phyloP scores from a whole-genome alignment of 305 asterid species.

The Fraxinus dipetala region DNA sequence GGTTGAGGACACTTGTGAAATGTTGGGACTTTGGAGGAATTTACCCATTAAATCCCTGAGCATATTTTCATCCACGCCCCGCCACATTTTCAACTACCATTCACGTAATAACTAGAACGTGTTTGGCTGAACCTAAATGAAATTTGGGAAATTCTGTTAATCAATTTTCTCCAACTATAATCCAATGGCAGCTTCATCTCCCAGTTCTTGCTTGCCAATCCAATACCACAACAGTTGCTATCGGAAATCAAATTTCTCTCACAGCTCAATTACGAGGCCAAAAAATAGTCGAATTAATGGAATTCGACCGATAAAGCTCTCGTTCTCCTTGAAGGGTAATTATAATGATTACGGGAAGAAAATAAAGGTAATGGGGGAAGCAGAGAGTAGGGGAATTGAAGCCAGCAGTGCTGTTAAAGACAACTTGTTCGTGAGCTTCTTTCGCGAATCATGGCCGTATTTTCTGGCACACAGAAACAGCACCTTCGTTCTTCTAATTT shows the following conservation, averaged over 20 bases:
- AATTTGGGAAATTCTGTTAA: background rate
- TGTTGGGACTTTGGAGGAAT: background rate
- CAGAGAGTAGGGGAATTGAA: constrained; percentile 33
- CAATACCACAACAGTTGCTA: constrained; percentile 23
- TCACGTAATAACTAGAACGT: background rate
- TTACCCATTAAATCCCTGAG: background rate
- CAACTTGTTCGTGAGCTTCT: constrained; percentile 73
- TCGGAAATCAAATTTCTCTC: constrained; percentile 3
- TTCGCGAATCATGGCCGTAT: constrained; percentile 93
- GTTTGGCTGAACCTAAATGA: background rate
- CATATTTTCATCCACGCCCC: background rate
- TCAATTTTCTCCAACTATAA: background rate
- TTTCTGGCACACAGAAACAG: constrained; percentile 81
- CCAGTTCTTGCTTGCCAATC: constrained; percentile 31
- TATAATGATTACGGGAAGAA: constrained; percentile 19
- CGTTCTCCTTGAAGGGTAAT: background rate
- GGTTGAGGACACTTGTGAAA: background rate
- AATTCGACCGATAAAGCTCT: constrained; percentile 11
- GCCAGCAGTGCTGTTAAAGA: constrained; percentile 45
- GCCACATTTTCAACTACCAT: background rate
- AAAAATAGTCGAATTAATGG: constrained; percentile 17
- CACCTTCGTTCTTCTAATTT: constrained; percentile 67
- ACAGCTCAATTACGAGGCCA: constrained; percentile 27
- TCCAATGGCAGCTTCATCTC: constrained; percentile 50
- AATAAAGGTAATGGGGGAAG: constrained; percentile 39